Percentiles rank a stretch among this genome's conserved stretches.
phyloP scores from a whole-genome alignment of 805 yeast genomes.

The Saturnispora hagleri region DNA sequence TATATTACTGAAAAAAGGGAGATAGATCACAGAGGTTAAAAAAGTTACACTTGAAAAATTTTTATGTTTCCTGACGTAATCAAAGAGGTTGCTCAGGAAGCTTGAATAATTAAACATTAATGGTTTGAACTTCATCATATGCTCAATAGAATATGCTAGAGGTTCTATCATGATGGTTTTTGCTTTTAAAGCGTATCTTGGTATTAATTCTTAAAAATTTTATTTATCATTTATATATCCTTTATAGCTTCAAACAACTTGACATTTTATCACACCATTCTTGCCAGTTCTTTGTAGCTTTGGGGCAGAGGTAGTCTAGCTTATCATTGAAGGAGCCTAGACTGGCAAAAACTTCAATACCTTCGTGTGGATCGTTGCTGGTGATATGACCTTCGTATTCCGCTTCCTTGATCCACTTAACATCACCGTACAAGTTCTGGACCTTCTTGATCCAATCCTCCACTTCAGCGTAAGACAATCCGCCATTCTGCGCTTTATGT shows the following conservation, averaged over 20 bases:
- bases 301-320: slow-evolving; percentile 1
- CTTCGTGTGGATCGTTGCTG: not conserved
- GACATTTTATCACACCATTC: slow-evolving; percentile 1
- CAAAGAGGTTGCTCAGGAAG: not conserved
- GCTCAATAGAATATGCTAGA: too few relatives aligned
- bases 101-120: not conserved
- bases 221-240: not conserved
- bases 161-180: not conserved
- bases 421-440: slow-evolving; percentile 43
- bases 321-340: slow-evolving; percentile 7
- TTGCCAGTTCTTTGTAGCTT: not conserved
- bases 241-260: not conserved
- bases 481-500: slow-evolving; percentile 45
- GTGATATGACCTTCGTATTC: slow-evolving; percentile 22
- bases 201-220: not conserved
- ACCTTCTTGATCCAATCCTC: slow-evolving; percentile 45
- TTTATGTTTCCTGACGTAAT: not conserved
- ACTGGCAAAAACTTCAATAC: slow-evolving; percentile 5
- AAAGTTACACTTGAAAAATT: not conserved
- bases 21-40: not conserved
- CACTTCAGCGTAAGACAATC: slow-evolving; percentile 40
- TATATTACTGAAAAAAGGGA: not conserved
- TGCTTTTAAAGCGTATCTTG: not conserved
- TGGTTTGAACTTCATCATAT: too few relatives aligned
- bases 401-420: slow-evolving; percentile 49